Evolutionary conservation across 78 protist genomes (phyloP), one percentile per base, ranked within the genome.

Genomic region (Dictyostelium brefeldianum): DNA sequence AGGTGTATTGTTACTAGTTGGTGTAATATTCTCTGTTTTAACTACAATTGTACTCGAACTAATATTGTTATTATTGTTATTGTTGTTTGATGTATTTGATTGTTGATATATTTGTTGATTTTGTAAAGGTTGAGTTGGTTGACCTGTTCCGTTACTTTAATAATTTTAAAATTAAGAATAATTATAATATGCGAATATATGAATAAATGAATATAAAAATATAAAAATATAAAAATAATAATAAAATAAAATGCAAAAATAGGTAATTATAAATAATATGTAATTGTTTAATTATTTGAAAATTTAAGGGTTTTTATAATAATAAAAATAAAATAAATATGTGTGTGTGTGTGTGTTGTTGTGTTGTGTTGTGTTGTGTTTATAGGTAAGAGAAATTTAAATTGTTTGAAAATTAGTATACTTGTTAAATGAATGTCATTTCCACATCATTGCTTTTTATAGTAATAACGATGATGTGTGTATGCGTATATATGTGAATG

Each of bases 181-280:
- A 56, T 11, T 17, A 15, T 15, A 53, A 20, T 56, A 57, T n/a
- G 20, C 22, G 17, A 15, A 8, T 25, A 11, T 62, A 31, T 12
- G 31, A 62, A 25, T 22, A 4, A 62, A 59, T 22, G 22, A 62
- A 62, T 11, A 62, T 22, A 62, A 25, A 22, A 59, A 17, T 53
- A 59, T n/a, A 65, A 65, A 29, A 10, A n/a, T n/a, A 74, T 74
- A 17, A 74, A 47, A 11, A 51, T 48, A 77, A 77, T 22, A 62
- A 25, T 22, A 62, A 25, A 59, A 59, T 8, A 59, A 20, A 7
- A 53, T 36, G 43, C 43, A 36, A 36, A 36, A 36, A 36, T 36
- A 36, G 43, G 43, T 2, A 53, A 53, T 53, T 15, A 53, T 15
- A 12, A 53, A 22, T 57, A 57, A 57, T 9, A 57, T 36, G 43